Percentiles rank a stretch among this genome's conserved stretches.
These are phyloP conservation scores for Saccharomycopsis sp. DNA, from an alignment of 805 yeast genomes.

Conservation along the genomic window DNA sequence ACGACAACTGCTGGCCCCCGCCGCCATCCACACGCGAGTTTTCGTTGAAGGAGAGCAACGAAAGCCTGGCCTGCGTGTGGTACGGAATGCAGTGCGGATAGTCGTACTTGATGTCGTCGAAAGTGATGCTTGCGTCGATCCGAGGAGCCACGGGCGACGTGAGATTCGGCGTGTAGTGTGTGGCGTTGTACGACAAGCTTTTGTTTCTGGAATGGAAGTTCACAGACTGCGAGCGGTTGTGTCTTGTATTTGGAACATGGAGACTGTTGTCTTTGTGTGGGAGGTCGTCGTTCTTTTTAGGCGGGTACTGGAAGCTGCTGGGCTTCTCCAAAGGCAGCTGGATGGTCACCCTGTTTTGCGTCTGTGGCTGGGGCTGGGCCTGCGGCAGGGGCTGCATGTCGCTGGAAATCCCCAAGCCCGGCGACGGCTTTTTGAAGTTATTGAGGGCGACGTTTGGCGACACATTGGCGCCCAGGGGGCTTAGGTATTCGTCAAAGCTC, in stretches of 20 bases:
- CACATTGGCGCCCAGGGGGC: not conserved
- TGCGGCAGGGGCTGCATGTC: not conserved
- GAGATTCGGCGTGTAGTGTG: not conserved
- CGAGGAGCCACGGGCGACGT: slow-evolving; percentile 10
- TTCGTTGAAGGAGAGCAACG: slow-evolving; percentile 15
- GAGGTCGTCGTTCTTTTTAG: not conserved
- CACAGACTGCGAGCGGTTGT: slow-evolving; percentile 18
- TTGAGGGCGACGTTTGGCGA: too few relatives aligned
- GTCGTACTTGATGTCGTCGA: slow-evolving; percentile 14
- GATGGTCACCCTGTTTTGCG: not conserved
- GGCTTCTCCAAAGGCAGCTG: not conserved
- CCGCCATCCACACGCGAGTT: not conserved
- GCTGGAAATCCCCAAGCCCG: not conserved
- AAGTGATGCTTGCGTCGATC: slow-evolving; percentile 7
- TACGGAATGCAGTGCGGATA: slow-evolving; percentile 21
- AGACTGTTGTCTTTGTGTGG: not conserved
- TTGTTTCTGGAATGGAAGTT: slow-evolving; percentile 21
- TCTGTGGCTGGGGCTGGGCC: not conserved
- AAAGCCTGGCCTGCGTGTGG: slow-evolving; percentile 12
- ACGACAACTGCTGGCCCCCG: slow-evolving; percentile 5
- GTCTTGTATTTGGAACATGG: slow-evolving; percentile 1
- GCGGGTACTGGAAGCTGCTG: not conserved
- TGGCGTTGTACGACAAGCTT: slow-evolving; percentile 14
- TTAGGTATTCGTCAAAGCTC: not conserved
- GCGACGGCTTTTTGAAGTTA: not conserved